These are phyloP conservation scores for Mycena vitilis DNA, from an alignment of 768 basidiomycete genomes.

Conservation along the genomic window DNA sequence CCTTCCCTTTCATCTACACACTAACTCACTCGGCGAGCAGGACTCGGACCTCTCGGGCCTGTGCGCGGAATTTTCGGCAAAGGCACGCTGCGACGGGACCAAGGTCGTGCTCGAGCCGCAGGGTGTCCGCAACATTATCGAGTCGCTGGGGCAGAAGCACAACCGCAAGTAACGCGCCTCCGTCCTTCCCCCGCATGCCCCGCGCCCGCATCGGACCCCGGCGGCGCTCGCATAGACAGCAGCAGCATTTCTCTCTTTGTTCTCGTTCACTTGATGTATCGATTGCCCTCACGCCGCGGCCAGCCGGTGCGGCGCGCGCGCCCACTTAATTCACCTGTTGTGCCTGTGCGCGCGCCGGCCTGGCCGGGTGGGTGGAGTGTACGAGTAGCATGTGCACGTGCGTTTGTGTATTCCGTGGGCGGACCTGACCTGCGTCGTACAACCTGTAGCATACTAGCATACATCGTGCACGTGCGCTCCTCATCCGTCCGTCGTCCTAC, in stretches of 20 bases:
- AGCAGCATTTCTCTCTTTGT: neutral
- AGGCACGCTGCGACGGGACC: slow-evolving; percentile 87
- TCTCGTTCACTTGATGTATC: slow-evolving; percentile 25
- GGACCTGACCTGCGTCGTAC: neutral
- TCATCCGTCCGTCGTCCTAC: neutral
- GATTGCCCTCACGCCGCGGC: slow-evolving; percentile 20
- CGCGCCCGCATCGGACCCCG: neutral
- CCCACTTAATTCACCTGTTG: slow-evolving; percentile 5
- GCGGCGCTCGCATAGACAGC: slow-evolving; percentile 22
- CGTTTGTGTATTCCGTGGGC: neutral
- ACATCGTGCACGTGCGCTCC: neutral
- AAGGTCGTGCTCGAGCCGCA: slow-evolving; percentile 81
- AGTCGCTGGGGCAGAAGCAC: slow-evolving; percentile 47
- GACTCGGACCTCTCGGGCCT: slow-evolving; percentile 84
- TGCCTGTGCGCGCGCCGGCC: neutral
- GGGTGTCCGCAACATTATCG: slow-evolving; percentile 61
- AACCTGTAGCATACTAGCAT: neutral
- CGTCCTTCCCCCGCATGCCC: neutral
- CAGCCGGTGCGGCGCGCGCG: slow-evolving; percentile 7
- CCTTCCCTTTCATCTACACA: slow-evolving; percentile 8
- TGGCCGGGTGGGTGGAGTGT: neutral
- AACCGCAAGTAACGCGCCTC: slow-evolving; percentile 24
- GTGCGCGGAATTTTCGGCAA: slow-evolving; percentile 82
- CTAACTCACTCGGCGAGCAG: slow-evolving; percentile 47
- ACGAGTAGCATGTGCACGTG: slow-evolving; percentile 1